Evolutionary conservation across 140 eudicot genomes (phyloP).

Genomic region (Cichorium intybus): DNA sequence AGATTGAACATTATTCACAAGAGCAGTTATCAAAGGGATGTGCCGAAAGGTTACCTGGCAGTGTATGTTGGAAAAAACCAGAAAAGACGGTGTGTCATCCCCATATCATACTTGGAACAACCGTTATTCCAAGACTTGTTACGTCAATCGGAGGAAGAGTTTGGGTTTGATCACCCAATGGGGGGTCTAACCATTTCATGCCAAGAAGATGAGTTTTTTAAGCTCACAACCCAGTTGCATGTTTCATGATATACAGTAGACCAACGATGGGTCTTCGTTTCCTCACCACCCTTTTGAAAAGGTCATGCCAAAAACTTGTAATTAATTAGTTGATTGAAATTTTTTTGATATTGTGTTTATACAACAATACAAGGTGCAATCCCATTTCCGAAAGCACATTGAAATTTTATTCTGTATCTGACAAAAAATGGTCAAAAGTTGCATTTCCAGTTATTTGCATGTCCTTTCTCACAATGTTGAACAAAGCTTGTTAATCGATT

Average conservation of each 20-base stretch:
- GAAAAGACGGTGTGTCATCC: constrained; percentile 19
- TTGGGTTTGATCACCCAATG: too few species aligned
- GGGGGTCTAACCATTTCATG: too few species aligned
- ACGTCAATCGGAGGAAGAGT: constrained; percentile 14
- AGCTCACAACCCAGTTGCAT: constrained; percentile 7
- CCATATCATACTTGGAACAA: constrained; percentile 23
- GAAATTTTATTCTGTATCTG: too few species aligned
- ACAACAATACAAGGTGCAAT: not conserved
- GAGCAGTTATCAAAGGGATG: constrained; percentile 4
- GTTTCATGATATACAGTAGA: constrained; percentile 5
- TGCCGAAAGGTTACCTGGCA: constrained; percentile 21
- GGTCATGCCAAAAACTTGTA: not conserved
- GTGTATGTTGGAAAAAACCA: constrained; percentile 18
- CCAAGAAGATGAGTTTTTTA: constrained; percentile 18
- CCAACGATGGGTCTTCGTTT: not conserved
- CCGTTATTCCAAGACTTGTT: constrained; percentile 18
- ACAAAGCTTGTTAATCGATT: too few species aligned
- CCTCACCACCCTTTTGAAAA: not conserved
- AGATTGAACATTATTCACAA: constrained; percentile 3
- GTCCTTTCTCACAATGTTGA: too few species aligned
- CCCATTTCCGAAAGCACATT: too few species aligned
- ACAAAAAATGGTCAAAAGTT: too few species aligned
- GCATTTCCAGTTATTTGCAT: too few species aligned
- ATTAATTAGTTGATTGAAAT: not conserved
- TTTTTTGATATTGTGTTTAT: not conserved